phyloP scores from a whole-genome alignment of 1,139 yeast genomes.

The Pichia sp. region DNA sequence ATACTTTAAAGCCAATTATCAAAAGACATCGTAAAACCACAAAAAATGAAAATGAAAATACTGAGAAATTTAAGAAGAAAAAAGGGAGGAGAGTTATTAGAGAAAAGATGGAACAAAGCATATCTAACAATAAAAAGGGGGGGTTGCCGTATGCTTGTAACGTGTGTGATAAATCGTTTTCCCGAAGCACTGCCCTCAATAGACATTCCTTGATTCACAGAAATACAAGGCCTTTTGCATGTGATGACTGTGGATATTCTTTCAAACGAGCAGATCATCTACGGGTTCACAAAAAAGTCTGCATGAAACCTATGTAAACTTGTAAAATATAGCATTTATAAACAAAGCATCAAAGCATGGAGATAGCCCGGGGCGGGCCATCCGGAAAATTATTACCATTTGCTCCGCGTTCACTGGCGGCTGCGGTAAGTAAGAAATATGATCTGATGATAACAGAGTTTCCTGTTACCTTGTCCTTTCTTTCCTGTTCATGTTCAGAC shows the following conservation, averaged over 20 bases:
- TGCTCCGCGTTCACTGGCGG: too few species aligned
- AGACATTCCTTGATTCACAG: constrained; percentile 23
- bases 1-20: neutral
- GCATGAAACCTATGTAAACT: too few species aligned
- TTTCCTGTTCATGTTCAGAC: too few species aligned
- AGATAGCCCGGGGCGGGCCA: too few species aligned
- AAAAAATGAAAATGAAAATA: neutral
- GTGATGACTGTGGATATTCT: constrained; percentile 22
- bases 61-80: too few species aligned
- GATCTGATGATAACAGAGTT: too few species aligned
- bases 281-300: constrained; percentile 19
- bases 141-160: constrained; percentile 12
- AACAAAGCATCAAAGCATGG: too few species aligned
- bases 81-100: too few species aligned
- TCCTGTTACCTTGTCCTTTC: too few species aligned
- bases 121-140: neutral
- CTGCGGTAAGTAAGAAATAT: too few species aligned
- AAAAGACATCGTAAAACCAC: neutral
- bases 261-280: constrained; percentile 25
- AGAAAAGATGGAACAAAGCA: neutral
- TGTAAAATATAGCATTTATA: too few species aligned
- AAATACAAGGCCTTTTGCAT: constrained; percentile 22
- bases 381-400: too few species aligned
- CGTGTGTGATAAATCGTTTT: constrained; percentile 21
- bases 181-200: constrained; percentile 21